phyloP scores from a whole-genome alignment of 2,329 filamentous ascomycete genomes.

The Alternaria sp. region DNA sequence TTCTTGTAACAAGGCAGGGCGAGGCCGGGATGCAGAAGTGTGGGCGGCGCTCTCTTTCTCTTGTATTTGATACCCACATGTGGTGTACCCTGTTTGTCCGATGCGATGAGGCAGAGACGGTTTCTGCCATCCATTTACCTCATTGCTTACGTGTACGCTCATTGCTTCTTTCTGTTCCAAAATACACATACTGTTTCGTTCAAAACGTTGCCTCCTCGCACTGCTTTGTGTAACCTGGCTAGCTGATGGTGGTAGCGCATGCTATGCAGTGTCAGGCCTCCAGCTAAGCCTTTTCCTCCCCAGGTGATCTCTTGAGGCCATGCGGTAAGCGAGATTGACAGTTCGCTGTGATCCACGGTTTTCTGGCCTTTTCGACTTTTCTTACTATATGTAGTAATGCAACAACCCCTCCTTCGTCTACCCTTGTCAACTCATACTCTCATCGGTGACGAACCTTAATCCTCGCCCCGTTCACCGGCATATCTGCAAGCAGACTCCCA shows the following conservation, averaged over 20 bases:
- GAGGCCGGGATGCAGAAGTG: neutral
- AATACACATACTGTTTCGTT: neutral
- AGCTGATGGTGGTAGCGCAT: neutral
- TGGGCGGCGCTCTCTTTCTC: slow-evolving; percentile 1
- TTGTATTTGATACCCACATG: slow-evolving; percentile 13
- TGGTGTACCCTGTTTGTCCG: slow-evolving; percentile 6
- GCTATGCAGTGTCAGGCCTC: neutral
- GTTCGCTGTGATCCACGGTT: slow-evolving; percentile 2
- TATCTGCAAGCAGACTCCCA: neutral
- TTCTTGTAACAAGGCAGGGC: neutral
- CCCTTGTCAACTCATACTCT: neutral
- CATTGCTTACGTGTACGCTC: neutral
- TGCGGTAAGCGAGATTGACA: slow-evolving; percentile 8
- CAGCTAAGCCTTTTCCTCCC: neutral
- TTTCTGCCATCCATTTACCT: neutral
- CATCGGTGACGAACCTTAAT: neutral
- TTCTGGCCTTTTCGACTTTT: neutral
- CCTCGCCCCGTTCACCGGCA: neutral
- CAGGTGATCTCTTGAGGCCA: neutral
- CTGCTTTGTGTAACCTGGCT: neutral
- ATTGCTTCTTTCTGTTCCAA: neutral
- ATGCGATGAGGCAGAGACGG: neutral
- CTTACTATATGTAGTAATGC: neutral
- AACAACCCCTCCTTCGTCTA: neutral
- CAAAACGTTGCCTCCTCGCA: neutral